These are phyloP conservation scores for Aspergillus costaricaensis DNA, from an alignment of 2,329 filamentous ascomycete genomes.

Conservation along the genomic window DNA sequence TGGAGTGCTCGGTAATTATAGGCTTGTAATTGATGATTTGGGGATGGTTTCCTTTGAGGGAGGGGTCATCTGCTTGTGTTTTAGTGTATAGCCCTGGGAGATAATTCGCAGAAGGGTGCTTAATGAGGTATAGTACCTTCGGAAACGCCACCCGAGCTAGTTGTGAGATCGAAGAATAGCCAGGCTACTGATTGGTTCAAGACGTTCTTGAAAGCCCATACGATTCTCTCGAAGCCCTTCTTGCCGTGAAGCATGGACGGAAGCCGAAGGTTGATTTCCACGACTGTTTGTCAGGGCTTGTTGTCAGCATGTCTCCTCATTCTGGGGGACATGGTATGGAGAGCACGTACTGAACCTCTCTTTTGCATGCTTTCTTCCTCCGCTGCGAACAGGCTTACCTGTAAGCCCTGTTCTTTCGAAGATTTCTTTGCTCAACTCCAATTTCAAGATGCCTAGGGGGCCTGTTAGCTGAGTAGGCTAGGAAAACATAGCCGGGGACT, in stretches of 20 bases:
- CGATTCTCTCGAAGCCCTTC: conserved; percentile 75
- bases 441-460: conserved; percentile 63
- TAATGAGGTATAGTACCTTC: conserved; percentile 43
- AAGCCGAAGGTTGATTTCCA: conserved; percentile 73
- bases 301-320: conserved; percentile 15
- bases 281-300: conserved; percentile 52
- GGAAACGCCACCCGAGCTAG: conserved; percentile 27
- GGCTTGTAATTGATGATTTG: conserved; percentile 36
- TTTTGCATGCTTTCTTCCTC: conserved; percentile 64
- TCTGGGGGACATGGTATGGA: not conserved
- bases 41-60: conserved; percentile 43
- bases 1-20: conserved; percentile 23
- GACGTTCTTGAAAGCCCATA: conserved; percentile 78
- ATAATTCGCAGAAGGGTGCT: not conserved
- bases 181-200: conserved; percentile 69
- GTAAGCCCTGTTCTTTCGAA: conserved; percentile 82
- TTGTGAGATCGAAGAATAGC: conserved; percentile 70
- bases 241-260: conserved; percentile 80
- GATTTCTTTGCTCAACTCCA: conserved; percentile 77
- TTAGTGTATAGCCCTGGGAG: not conserved
- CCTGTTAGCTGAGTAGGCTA: conserved; percentile 6
- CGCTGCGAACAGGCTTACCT: conserved; percentile 65
- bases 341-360: conserved; percentile 69
- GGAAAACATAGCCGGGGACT: not conserved
- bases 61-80: conserved; percentile 26